Conservation (phyloP, 176 grass and related monocot genomes). For the Raddia distichophylla region DNA sequence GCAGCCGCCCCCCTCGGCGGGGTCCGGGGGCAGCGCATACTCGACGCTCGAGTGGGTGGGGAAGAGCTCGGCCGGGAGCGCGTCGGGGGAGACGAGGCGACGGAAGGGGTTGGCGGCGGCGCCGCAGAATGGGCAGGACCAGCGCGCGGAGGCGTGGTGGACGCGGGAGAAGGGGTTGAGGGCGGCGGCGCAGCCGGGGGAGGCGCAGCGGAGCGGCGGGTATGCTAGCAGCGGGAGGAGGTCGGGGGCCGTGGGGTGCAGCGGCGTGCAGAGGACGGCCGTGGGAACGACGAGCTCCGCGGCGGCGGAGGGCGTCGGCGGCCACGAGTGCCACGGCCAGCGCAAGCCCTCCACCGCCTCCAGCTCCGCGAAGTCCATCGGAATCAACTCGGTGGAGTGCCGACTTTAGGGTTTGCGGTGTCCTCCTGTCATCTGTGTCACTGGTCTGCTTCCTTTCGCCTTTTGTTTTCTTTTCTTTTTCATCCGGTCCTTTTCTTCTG, state of each 20-base stretch:
- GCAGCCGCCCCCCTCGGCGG: background rate
- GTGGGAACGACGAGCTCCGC: slow-evolving; percentile 87
- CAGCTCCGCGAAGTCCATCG: slow-evolving; percentile 98
- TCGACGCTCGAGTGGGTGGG: slow-evolving; percentile 95
- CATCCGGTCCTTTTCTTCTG: no score
- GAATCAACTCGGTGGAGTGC: slow-evolving; percentile 22
- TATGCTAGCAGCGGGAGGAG: slow-evolving; percentile 86
- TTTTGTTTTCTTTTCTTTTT: no score
- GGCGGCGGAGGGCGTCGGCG: slow-evolving; percentile 61
- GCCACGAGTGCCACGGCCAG: slow-evolving; percentile 96
- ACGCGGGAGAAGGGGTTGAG: slow-evolving; percentile 88
- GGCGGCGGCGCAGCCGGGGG: slow-evolving; percentile 54
- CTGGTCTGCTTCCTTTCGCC: no score
- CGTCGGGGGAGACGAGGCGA: slow-evolving; percentile 63
- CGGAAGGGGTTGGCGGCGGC: slow-evolving; percentile 65
- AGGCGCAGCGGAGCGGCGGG: slow-evolving; percentile 66
- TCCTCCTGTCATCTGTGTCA: background rate
- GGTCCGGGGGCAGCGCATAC: slow-evolving; percentile 68
- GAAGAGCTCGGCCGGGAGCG: slow-evolving; percentile 95
- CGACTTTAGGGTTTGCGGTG: slow-evolving; percentile 53
- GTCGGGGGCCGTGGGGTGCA: slow-evolving; percentile 56
- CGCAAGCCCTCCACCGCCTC: slow-evolving; percentile 96
- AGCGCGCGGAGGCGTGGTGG: slow-evolving; percentile 67
- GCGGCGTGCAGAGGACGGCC: slow-evolving; percentile 78
- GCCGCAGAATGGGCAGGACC: slow-evolving; percentile 85